Percentiles rank a stretch among this genome's conserved stretches.
These are phyloP conservation scores for Arthrocladium fulminans DNA, from an alignment of 2,329 filamentous ascomycete species.

Conservation along the genomic window DNA sequence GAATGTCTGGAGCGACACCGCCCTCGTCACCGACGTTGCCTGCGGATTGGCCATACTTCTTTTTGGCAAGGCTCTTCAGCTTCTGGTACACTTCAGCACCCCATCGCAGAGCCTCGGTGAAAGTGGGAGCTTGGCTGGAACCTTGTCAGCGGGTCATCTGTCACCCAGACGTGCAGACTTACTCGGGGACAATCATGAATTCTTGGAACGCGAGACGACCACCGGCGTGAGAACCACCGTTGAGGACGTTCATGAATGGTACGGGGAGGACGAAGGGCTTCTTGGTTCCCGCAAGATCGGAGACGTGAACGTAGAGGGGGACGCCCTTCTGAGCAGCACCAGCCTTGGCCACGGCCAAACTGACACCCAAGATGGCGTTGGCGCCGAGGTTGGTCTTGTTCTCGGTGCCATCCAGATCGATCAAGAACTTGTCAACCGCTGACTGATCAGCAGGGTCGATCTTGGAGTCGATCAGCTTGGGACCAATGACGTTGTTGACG, in stretches of 20 bases:
- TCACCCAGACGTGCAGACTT: conserved; percentile 32
- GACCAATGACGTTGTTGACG: conserved; percentile 72
- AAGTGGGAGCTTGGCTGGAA: conserved; percentile 53
- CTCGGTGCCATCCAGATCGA: conserved; percentile 61
- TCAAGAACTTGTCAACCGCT: conserved; percentile 75
- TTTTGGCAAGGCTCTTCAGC: conserved; percentile 94
- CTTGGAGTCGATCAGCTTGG: conserved; percentile 71
- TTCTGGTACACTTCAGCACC: conserved; percentile 97
- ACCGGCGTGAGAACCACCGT: conserved; percentile 93
- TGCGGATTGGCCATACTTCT: conserved; percentile 98
- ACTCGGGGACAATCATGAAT: conserved; percentile 88
- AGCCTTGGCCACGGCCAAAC: conserved; percentile 64
- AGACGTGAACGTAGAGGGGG: conserved; percentile 79
- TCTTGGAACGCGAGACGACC: conserved; percentile 92
- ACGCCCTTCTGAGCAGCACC: conserved; percentile 82
- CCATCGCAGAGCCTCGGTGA: conserved; percentile 93
- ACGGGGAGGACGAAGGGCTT: conserved; percentile 85
- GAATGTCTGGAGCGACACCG: conserved; percentile 98
- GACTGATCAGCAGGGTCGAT: conserved; percentile 80
- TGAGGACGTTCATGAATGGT: conserved; percentile 89
- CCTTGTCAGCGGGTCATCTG: not conserved
- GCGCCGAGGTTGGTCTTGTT: conserved; percentile 53
- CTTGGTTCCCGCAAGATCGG: conserved; percentile 79
- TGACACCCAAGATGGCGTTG: conserved; percentile 53
- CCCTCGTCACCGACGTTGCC: conserved; percentile 99